Percentiles rank a stretch among this genome's conserved stretches.
Conservation (phyloP, 2,329 filamentous ascomycete genomes). For the Pseudogymnoascus sp. region DNA sequence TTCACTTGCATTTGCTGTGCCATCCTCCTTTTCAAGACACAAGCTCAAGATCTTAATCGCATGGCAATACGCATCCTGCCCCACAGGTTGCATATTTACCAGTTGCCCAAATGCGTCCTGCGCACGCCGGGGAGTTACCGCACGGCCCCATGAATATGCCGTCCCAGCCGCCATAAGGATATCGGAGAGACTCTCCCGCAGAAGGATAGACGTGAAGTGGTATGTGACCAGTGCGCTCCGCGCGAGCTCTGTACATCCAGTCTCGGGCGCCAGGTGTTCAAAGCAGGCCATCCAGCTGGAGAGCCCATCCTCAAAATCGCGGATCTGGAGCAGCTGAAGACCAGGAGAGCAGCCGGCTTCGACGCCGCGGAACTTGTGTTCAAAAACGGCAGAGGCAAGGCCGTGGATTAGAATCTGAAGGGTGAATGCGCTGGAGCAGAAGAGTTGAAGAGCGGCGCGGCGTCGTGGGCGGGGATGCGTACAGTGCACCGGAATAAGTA, state of each 20-base stretch:
- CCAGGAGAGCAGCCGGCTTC: conserved; percentile 13
- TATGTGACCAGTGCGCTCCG: conserved; percentile 19
- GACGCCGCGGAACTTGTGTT: conserved; percentile 18
- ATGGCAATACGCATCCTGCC: conserved; percentile 19
- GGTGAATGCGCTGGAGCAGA: conserved; percentile 17
- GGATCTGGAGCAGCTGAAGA: conserved; percentile 13
- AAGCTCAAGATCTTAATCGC: conserved; percentile 18
- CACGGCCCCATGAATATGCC: conserved; percentile 19
- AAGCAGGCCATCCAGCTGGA: conserved; percentile 17
- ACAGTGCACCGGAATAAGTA: conserved; percentile 18
- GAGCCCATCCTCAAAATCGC: conserved; percentile 19
- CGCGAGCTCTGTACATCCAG: conserved; percentile 13
- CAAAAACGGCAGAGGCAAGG: conserved; percentile 18
- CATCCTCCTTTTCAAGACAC: conserved; percentile 15
- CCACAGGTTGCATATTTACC: conserved; percentile 16
- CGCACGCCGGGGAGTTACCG: conserved; percentile 19
- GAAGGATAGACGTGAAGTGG: conserved; percentile 17
- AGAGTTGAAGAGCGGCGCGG: conserved; percentile 15
- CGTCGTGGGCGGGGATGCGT: conserved; percentile 13
- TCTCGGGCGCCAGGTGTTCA: conserved; percentile 15
- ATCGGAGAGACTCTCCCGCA: conserved; percentile 19
- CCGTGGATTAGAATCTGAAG: conserved; percentile 20
- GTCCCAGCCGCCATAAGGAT: conserved; percentile 22
- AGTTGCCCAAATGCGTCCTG: conserved; percentile 19
- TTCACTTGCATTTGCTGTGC: neutral